Conservation (phyloP, 1,139 yeast genomes). For the Diutina rugosa region DNA sequence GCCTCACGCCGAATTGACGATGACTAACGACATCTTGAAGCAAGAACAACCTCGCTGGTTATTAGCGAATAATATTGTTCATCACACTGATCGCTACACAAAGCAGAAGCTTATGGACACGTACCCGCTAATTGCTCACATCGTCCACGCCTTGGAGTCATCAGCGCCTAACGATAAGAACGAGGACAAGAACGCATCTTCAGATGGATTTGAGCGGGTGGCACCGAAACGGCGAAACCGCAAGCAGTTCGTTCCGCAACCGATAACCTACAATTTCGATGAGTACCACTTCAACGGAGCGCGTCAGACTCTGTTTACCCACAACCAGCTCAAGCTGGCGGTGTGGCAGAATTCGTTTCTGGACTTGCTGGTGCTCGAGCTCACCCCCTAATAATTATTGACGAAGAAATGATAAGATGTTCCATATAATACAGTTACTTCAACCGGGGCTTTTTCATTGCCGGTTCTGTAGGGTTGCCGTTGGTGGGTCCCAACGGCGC, state of each 20-base stretch:
- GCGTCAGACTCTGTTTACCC: not conserved
- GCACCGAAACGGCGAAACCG: not conserved
- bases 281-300: not conserved
- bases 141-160: not conserved
- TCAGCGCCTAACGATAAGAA: not conserved
- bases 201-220: not conserved
- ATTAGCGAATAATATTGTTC: not conserved
- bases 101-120: not conserved
- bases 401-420: not conserved
- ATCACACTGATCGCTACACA: not conserved
- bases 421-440: constrained; percentile 1
- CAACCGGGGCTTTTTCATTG: constrained; percentile 1
- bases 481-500: not conserved
- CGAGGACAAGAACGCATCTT: not conserved
- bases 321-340: not conserved
- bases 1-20: constrained; percentile 1
- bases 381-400: not conserved
- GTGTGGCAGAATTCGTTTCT: not conserved
- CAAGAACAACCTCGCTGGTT: not conserved
- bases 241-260: not conserved
- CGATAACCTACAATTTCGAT: not conserved
- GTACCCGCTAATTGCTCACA: not conserved
- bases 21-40: not conserved
- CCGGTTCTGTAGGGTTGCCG: not conserved
- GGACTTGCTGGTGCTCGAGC: not conserved